Conservation (phyloP, 768 basidiomycete species). For the Daedaleopsis nitida region DNA sequence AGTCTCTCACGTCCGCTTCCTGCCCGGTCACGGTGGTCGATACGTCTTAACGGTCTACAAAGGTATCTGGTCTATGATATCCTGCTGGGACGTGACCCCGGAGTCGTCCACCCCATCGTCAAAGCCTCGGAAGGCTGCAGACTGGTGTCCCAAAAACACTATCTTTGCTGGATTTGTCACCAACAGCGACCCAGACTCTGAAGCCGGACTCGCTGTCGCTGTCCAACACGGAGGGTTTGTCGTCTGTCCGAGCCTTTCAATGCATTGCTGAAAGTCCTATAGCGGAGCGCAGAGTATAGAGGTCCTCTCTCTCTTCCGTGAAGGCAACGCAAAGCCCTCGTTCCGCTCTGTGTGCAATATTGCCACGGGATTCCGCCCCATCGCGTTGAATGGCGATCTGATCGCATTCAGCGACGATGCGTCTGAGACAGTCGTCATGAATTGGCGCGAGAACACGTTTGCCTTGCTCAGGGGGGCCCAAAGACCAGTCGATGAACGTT, state of each 20-base stretch:
- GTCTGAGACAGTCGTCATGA: constrained; percentile 51
- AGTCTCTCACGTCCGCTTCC: constrained; percentile 55
- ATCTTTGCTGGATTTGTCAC: constrained; percentile 54
- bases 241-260: not conserved
- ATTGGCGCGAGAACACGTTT: constrained; percentile 52
- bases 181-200: constrained; percentile 47
- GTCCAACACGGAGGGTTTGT: constrained; percentile 28
- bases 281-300: constrained; percentile 29
- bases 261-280: not conserved
- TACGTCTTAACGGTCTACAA: constrained; percentile 58
- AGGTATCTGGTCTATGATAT: constrained; percentile 61
- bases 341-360: constrained; percentile 21
- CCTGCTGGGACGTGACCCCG: constrained; percentile 50
- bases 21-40: constrained; percentile 45
- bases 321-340: not conserved
- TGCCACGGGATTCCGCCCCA: constrained; percentile 45
- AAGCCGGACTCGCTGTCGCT: constrained; percentile 54
- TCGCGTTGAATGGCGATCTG: constrained; percentile 51
- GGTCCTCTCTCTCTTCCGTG: constrained; percentile 33
- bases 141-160: constrained; percentile 53
- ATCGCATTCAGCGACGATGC: constrained; percentile 57
- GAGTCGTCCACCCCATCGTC: not conserved
- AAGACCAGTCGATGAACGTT: constrained; percentile 33
- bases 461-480: constrained; percentile 46
- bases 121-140: constrained; percentile 29